Evolutionary conservation across 1,139 yeast species (phyloP).

Genomic region (Nakaseomyces delphensis): DNA sequence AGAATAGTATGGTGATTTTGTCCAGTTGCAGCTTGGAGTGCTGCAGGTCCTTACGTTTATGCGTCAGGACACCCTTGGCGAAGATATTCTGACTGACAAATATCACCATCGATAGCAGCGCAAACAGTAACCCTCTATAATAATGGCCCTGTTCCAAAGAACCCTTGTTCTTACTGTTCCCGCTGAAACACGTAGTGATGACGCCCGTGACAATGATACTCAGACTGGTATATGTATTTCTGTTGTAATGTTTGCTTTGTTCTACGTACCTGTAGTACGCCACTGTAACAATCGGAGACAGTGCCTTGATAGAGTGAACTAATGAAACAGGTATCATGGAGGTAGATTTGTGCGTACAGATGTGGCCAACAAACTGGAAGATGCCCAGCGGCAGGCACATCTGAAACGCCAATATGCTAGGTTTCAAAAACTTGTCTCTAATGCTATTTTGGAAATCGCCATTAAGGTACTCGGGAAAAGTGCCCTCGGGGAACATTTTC

Average conservation of each 20-base stretch:
- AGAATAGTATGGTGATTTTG: constrained; percentile 72
- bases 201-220: constrained; percentile 75
- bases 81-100: constrained; percentile 89
- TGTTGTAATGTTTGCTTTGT: constrained; percentile 48
- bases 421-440: constrained; percentile 23
- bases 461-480: constrained; percentile 40
- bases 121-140: constrained; percentile 55
- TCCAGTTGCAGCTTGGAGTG: constrained; percentile 52
- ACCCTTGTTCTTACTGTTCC: constrained; percentile 31
- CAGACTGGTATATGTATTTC: constrained; percentile 66
- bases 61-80: constrained; percentile 73
- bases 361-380: constrained; percentile 85
- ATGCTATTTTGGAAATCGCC: constrained; percentile 28
- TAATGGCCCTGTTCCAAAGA: constrained; percentile 33
- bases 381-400: constrained; percentile 89
- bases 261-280: constrained; percentile 58
- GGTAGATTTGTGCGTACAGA: constrained; percentile 83
- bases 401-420: constrained; percentile 36
- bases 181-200: constrained; percentile 60
- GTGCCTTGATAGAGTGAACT: constrained; percentile 85
- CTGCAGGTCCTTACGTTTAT: constrained; percentile 25
- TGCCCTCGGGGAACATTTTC: constrained; percentile 46
- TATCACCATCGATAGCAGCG: constrained; percentile 72
- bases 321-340: constrained; percentile 80
- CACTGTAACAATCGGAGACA: constrained; percentile 85